A percentile compares a stretch with the other conserved stretches of the same genome.
These are phyloP conservation scores for Bifiguratus adelaidae DNA, from an alignment of 192 early-diverging fungal species.

Conservation along the genomic window DNA sequence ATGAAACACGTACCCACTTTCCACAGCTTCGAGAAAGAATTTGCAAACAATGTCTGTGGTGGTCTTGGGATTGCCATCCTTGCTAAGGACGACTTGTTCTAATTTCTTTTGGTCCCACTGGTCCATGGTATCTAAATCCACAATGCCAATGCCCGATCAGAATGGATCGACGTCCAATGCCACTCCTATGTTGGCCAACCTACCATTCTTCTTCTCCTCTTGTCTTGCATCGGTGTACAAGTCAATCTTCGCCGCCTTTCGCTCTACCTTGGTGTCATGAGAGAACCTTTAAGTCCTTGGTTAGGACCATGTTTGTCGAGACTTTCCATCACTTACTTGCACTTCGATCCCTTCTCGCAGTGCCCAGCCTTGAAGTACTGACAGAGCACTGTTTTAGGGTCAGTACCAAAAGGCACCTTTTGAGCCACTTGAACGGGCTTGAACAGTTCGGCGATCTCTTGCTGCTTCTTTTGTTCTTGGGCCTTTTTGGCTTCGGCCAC, in stretches of 20 bases:
- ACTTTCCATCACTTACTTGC: too few relatives aligned
- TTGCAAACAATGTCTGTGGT: slow-evolving; percentile 99
- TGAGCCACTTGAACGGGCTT: slow-evolving; percentile 75
- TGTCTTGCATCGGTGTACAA: slow-evolving; percentile 81
- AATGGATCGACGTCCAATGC: neutral
- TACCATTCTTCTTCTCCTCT: neutral
- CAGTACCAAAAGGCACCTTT: slow-evolving; percentile 96
- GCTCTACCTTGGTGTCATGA: slow-evolving; percentile 83
- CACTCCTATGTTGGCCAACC: neutral
- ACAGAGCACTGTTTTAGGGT: slow-evolving; percentile 95
- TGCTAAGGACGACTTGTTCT: slow-evolving; percentile 77
- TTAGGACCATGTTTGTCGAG: too few relatives aligned
- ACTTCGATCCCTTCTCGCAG: slow-evolving; percentile 85
- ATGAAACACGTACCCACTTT: too few relatives aligned
- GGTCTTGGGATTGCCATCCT: slow-evolving; percentile 73
- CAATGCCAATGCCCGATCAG: neutral
- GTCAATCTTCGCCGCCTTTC: slow-evolving; percentile 87
- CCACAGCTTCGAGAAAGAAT: slow-evolving; percentile 95
- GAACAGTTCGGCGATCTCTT: slow-evolving; percentile 85
- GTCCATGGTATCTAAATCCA: slow-evolving; percentile 77
- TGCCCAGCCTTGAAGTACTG: slow-evolving; percentile 83
- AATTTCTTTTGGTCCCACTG: slow-evolving; percentile 90
- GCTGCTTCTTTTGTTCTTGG: slow-evolving; percentile 77
- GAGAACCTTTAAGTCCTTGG: slow-evolving; percentile 62
- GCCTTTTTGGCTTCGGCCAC: slow-evolving; percentile 54